Evolutionary conservation across 192 early-diverging fungal species (phyloP).

Genomic region (Radiomyces spectabilis): DNA sequence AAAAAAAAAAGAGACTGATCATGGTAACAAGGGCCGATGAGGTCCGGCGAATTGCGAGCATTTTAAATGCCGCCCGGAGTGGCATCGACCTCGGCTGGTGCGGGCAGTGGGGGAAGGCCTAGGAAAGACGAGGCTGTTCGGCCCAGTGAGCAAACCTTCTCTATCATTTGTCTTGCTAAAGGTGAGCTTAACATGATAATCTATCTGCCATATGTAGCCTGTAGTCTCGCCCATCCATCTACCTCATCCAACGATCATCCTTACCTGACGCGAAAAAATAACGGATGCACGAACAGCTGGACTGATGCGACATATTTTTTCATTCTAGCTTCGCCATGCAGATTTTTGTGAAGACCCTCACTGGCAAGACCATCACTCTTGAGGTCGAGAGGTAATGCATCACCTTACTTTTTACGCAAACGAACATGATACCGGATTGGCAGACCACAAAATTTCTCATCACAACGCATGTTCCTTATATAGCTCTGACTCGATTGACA

Average conservation of each 20-base stretch:
- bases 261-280: neutral
- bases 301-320: neutral
- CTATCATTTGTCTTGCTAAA: no score
- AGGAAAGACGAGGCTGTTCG: no score
- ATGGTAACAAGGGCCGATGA: no score
- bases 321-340: constrained; percentile 35
- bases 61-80: no score
- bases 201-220: neutral
- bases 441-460: neutral
- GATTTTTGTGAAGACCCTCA: constrained; percentile 60
- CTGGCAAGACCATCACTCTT: constrained; percentile 61
- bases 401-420: no score
- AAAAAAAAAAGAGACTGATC: no score
- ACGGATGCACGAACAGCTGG: neutral
- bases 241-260: neutral
- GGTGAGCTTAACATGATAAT: neutral
- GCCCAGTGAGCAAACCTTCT: constrained; percentile 19
- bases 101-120: no score
- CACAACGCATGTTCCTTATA: neutral
- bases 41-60: no score
- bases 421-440: neutral
- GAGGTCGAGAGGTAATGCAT: constrained; percentile 52
- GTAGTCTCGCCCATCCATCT: no score
- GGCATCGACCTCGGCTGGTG: no score
- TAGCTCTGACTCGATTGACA: constrained; percentile 46